phyloP scores from a whole-genome alignment of 257 asterid species.

The Fraxinus americana region DNA sequence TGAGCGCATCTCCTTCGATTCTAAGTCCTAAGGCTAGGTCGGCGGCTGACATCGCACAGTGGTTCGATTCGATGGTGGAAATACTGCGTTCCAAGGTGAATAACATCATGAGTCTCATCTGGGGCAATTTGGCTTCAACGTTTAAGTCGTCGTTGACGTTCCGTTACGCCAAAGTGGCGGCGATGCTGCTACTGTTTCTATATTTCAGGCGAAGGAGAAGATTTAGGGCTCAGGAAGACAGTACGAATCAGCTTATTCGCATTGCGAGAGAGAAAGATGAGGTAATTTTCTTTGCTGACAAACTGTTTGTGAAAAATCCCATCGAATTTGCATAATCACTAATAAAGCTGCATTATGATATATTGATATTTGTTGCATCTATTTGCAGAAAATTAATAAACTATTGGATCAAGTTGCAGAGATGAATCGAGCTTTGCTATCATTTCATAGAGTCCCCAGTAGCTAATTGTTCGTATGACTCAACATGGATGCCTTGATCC shows the following conservation, averaged over 20 bases:
- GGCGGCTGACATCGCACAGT: neutral
- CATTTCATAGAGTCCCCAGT: conserved; percentile 26
- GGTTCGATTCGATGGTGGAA: conserved; percentile 39
- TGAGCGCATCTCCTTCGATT: conserved; percentile 24
- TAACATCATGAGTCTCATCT: conserved; percentile 8
- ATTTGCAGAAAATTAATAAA: conserved; percentile 61
- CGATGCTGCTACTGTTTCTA: conserved; percentile 21
- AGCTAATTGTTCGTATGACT: too few species aligned
- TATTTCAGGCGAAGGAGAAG: conserved; percentile 31
- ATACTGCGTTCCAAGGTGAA: conserved; percentile 36
- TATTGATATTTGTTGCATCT: neutral
- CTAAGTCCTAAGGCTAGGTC: conserved; percentile 16
- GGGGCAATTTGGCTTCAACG: conserved; percentile 23
- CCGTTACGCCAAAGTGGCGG: conserved; percentile 30
- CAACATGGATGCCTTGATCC: too few species aligned
- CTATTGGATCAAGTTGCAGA: conserved; percentile 64
- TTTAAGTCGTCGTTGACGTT: conserved; percentile 23
- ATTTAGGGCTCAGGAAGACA: neutral
- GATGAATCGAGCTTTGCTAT: conserved; percentile 60
- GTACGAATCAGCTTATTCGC: conserved; percentile 21
- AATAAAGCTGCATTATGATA: neutral
- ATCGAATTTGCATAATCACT: neutral
- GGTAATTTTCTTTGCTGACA: conserved; percentile 19
- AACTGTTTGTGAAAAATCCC: conserved; percentile 49
- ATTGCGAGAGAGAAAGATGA: conserved; percentile 49